Evolutionary conservation across 108 stramenopile species (phyloP).

Genomic region (Nitzschia palea): DNA sequence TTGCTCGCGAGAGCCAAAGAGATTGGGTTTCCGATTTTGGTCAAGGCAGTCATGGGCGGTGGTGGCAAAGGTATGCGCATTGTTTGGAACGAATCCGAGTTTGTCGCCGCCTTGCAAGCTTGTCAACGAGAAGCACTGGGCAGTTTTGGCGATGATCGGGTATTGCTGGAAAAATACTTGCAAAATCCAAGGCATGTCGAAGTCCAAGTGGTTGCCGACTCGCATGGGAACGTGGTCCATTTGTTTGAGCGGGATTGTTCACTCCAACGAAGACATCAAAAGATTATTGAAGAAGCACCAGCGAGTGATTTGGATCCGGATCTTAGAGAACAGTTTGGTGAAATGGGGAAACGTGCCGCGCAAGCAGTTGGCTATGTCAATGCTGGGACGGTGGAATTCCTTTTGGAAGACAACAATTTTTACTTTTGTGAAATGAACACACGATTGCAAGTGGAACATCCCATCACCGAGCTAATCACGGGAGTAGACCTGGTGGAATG

Average conservation of each 20-base stretch:
- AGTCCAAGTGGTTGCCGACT: constrained; percentile 90
- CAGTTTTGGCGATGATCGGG: constrained; percentile 92
- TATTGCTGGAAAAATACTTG: constrained; percentile 96
- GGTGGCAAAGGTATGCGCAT: constrained; percentile 99
- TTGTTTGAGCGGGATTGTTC: constrained; percentile 95
- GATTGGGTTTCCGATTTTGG: constrained; percentile 98
- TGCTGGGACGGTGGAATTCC: constrained; percentile 98
- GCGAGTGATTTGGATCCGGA: constrained; percentile 63
- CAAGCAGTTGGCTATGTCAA: constrained; percentile 79
- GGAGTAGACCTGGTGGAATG: constrained; percentile 86
- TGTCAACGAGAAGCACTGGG: constrained; percentile 89
- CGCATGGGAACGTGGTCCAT: constrained; percentile 60
- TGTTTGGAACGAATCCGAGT: constrained; percentile 72
- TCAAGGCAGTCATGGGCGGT: constrained; percentile 97
- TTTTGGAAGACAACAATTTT: constrained; percentile 87
- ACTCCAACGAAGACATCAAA: constrained; percentile 98
- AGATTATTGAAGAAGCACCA: constrained; percentile 97
- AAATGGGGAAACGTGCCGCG: constrained; percentile 81
- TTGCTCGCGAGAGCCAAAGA: constrained; percentile 72
- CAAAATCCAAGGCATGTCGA: constrained; percentile 97
- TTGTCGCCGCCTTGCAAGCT: constrained; percentile 69
- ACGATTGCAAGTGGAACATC: constrained; percentile 90
- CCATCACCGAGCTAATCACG: constrained; percentile 93
- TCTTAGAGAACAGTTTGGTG: constrained; percentile 83
- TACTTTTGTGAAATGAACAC: constrained; percentile 99